These are phyloP conservation scores for Aethionema arabicum DNA, from an alignment of 345 rosid species.

Conservation along the genomic window DNA sequence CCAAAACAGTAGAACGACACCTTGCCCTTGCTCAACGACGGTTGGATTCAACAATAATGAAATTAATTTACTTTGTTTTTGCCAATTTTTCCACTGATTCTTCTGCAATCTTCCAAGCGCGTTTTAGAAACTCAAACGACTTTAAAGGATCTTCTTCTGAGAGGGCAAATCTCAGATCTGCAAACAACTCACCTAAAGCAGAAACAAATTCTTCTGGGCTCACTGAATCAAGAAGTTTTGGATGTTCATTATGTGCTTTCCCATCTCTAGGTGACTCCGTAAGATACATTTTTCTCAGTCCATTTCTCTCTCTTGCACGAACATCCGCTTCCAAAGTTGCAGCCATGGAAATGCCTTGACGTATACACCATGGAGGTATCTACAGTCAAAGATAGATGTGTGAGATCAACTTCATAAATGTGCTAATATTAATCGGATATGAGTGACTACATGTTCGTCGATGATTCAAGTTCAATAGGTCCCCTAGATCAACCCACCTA, in stretches of 20 bases:
- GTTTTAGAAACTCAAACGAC: constrained; percentile 42
- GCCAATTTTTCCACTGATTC: constrained; percentile 34
- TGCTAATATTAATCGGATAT: not conserved
- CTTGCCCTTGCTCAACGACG: not conserved
- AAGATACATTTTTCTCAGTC: constrained; percentile 11
- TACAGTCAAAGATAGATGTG: constrained; percentile 35
- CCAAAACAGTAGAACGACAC: too few species aligned
- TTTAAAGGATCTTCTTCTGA: constrained; percentile 39
- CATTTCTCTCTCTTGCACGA: constrained; percentile 41
- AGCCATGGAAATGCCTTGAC: constrained; percentile 65
- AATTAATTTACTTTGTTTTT: constrained; percentile 8
- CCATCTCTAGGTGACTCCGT: constrained; percentile 21
- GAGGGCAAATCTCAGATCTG: constrained; percentile 45
- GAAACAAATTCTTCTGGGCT: constrained; percentile 31
- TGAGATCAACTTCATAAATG: constrained; percentile 16
- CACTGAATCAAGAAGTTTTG: constrained; percentile 16
- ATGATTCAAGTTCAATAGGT: not conserved
- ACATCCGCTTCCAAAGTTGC: constrained; percentile 61
- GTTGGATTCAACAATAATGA: not conserved
- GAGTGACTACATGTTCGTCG: not conserved
- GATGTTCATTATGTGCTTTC: constrained; percentile 25
- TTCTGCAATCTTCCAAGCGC: constrained; percentile 50
- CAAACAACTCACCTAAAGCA: constrained; percentile 45
- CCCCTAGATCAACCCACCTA: not conserved
- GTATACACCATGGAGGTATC: constrained; percentile 77